Percentiles rank a stretch among this genome's conserved stretches.
These are phyloP conservation scores for Hirschfeldia incana DNA, from an alignment of 345 rosid genomes.

Conservation along the genomic window DNA sequence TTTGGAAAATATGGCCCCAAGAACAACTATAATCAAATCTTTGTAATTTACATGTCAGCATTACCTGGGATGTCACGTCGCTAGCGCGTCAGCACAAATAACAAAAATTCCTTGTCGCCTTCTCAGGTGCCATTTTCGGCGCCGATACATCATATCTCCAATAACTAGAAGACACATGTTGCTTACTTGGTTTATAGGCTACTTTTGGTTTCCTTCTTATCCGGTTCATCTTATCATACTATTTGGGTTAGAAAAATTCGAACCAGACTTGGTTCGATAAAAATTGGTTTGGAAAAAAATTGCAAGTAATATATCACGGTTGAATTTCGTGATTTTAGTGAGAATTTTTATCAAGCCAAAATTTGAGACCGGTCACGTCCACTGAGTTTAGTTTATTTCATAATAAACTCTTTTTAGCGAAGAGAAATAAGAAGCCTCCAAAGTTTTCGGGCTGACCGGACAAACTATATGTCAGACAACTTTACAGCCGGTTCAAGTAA, in stretches of 20 bases:
- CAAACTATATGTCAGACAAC: slow-evolving; percentile 19
- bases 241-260: background rate
- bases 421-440: background rate
- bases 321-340: background rate
- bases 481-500: too few relatives aligned
- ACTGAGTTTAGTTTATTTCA: background rate
- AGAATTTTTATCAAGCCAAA: background rate
- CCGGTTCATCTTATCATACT: background rate
- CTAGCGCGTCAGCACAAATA: background rate
- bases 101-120: slow-evolving; percentile 3
- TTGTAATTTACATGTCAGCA: slow-evolving; percentile 19
- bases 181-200: background rate
- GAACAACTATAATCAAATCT: background rate
- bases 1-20: background rate
- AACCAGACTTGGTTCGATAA: background rate
- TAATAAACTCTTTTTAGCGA: too few relatives aligned
- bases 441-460: slow-evolving; percentile 17
- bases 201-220: background rate
- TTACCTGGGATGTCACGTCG: background rate
- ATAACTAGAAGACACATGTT: background rate
- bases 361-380: background rate
- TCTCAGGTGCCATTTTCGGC: slow-evolving; percentile 14
- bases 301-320: background rate
- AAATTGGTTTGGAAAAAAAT: too few relatives aligned
- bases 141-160: slow-evolving; percentile 4